Evolutionary conservation across 306 rosid species (phyloP).

Genomic region (Casuarina cunninghamiana): DNA sequence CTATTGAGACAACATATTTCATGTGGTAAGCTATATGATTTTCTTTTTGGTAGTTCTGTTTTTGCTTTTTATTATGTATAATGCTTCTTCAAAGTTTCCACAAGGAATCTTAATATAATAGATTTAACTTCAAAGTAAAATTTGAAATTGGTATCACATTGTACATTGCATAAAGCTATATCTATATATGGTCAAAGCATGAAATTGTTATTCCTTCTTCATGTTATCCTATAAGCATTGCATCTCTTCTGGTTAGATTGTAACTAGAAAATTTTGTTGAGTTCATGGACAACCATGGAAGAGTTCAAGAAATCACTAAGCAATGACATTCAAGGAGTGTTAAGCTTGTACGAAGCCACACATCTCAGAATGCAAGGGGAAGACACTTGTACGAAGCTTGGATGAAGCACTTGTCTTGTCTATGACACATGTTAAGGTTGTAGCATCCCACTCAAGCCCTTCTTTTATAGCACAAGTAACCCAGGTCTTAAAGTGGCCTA

Average conservation of each 20-base stretch:
- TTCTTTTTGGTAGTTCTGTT: not conserved
- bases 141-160: too few species aligned
- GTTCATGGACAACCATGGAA: not conserved
- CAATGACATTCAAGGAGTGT: not conserved
- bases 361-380: constrained; percentile 4
- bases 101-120: too few species aligned
- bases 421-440: not conserved
- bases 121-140: too few species aligned
- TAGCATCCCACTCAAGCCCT: constrained; percentile 5
- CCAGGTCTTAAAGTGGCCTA: not conserved
- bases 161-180: too few species aligned
- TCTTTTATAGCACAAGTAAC: not conserved
- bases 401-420: constrained; percentile 21
- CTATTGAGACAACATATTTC: constrained; percentile 37
- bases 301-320: not conserved
- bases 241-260: not conserved
- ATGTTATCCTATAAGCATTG: too few species aligned
- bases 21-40: constrained; percentile 12
- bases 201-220: too few species aligned
- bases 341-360: constrained; percentile 11
- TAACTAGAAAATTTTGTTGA: not conserved
- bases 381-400: not conserved
- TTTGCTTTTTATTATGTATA: too few species aligned
- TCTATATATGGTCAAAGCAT: too few species aligned
- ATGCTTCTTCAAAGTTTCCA: too few species aligned